Evolutionary conservation across 257 asterid genomes (phyloP), one percentile per base, ranked within the genome.

Genomic region (Salvia hispanica): DNA sequence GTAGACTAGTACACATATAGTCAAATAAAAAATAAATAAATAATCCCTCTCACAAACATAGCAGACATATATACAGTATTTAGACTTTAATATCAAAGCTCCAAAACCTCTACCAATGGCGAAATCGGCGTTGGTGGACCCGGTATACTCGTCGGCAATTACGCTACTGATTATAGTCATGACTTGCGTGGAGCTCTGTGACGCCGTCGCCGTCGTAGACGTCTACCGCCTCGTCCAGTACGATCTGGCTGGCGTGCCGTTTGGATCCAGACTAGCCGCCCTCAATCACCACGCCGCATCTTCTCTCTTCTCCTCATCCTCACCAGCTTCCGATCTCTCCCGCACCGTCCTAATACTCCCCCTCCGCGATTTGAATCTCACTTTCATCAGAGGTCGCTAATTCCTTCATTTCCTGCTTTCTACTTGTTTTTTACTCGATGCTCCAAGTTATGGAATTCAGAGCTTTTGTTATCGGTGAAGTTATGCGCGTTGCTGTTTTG

Each of bases 281-380:
- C 90, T 93, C 73, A 93, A 93, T 73, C 97, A 90, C 77, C 97
- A 90, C 74, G 98, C 98, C 37, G 96, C 87, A 56, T 93, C 99
- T 2, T 82, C 96, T 6, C 71, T 90, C 7, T 80, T 85, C 69
- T 81, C 86, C 33, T 80, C 92, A 58, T 60, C 85, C 9, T 68
- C 79, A 33, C 83, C 83, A 7, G 83, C 78, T 13, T 77, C 84
- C 40, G 97, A 90, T 88, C 96, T 88, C 62, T 88, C 96, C 31
- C 95, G 99, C 36, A 81, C 96, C 4, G 96, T 93, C 21, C 85
- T 93, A 39, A 85, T 93, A 28, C 92, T 93, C 43, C 99, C 99
- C 2, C 88, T 93, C 66, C 92, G 94, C 57, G 96, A 90, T 71
- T 83, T 93, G 87, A 83, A 93, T 80, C 85, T 90, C 76, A 77